Evolutionary conservation across 176 grass and related monocot species (phyloP), one percentile per base, ranked within the genome.

Genomic region (Lolium multiflorum): DNA sequence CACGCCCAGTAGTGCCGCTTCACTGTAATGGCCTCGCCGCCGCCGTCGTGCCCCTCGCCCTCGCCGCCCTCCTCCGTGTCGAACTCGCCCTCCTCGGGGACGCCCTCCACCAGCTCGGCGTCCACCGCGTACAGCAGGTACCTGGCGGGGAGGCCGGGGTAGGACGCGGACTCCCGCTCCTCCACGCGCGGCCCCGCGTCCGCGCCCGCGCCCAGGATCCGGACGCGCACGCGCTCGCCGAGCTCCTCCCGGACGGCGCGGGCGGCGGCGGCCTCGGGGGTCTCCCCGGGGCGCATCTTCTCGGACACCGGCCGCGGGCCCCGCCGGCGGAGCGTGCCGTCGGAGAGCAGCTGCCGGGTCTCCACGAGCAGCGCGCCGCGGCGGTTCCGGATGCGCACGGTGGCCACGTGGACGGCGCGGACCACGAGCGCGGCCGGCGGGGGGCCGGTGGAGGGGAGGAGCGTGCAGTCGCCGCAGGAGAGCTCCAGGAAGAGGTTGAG

Each of bases 401-500:
- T 87, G 38, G 89, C 92, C 1, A 98, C 94, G 24, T 91, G 89
- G 51, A 98, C 97, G 15, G 87, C 91, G 69, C 97, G 93, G 66
- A 98, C 85, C 2, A 90, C 6, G 26, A 50, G 44, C 61, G 58
- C 12, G 25, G 11, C 39, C 17, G 41, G 72, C 20, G 77, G 11
- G 9, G 77, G 6, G 10, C 72, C 4, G 48, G 79, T 11, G 9
- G 77, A 39, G 43, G 41, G 20, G 41, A 92, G 72, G 16, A 98
- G 93, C 15, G 70, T 54, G 76, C 90, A 89, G 69, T 96, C 96
- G 16, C 96, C 93, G n/a, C 91, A 89, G 46, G 86, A 88, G 82
- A 98, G 84, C 93, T 98, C 93, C 9, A 94, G 86, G 86, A 94
- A 98, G 68, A 98, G 90, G 56, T 98, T 98, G n/a, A 81, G 58